These are phyloP conservation scores for Deuterostichococcus epilithicus DNA, from an alignment of 139 green algal genomes.

Conservation along the genomic window DNA sequence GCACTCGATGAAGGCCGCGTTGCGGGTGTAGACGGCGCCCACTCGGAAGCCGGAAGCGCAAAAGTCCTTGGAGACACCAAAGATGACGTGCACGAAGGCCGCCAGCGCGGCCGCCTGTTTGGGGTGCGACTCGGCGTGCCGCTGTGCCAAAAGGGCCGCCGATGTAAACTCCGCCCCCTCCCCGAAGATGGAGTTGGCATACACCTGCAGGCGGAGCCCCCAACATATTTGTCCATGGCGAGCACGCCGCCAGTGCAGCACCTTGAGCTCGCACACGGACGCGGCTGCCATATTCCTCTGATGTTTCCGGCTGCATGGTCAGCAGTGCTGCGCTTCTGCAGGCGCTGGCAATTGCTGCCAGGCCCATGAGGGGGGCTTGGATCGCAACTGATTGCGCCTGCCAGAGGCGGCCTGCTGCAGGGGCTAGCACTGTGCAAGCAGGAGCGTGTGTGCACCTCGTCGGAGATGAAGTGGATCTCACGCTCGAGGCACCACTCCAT, in stretches of 20 bases:
- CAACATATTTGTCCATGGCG: too few relatives aligned
- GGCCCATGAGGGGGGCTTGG: too few relatives aligned
- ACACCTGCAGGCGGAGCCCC: constrained; percentile 63
- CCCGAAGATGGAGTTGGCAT: constrained; percentile 62
- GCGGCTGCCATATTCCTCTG: too few relatives aligned
- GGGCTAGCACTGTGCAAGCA: too few relatives aligned
- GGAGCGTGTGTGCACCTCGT: constrained; percentile 31
- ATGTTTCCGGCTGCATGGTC: too few relatives aligned
- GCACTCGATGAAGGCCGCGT: constrained; percentile 23
- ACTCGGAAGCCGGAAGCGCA: constrained; percentile 61
- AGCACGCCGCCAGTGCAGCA: too few relatives aligned
- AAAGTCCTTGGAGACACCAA: constrained; percentile 59
- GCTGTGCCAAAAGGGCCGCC: constrained; percentile 35
- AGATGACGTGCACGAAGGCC: constrained; percentile 43
- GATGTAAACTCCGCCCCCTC: constrained; percentile 25
- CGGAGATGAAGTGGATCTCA: constrained; percentile 50
- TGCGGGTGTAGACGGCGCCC: constrained; percentile 60
- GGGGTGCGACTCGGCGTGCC: constrained; percentile 19
- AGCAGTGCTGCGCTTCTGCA: too few relatives aligned
- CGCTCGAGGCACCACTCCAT: constrained; percentile 55
- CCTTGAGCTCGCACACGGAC: too few relatives aligned
- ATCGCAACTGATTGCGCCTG: too few relatives aligned
- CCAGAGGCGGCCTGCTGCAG: too few relatives aligned
- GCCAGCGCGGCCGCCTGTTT: not conserved
- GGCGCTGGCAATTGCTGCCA: too few relatives aligned